These are phyloP conservation scores for Skeletonema costatum DNA, from an alignment of 108 stramenopile species.

Conservation along the genomic window DNA sequence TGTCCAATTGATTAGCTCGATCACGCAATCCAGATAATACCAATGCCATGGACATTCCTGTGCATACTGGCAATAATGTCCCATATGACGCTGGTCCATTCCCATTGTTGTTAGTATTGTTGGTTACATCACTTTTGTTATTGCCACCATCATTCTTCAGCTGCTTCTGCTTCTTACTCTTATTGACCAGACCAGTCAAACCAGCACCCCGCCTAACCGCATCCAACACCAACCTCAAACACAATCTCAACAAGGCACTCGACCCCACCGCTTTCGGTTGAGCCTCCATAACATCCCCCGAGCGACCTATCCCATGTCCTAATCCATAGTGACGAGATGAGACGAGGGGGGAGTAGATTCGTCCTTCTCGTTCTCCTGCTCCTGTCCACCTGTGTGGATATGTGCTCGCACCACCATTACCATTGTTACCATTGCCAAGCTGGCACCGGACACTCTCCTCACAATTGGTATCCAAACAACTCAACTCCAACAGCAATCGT, in stretches of 20 bases:
- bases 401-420: not conserved
- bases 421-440: not conserved
- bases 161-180: not conserved
- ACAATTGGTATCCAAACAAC: conserved; percentile 89
- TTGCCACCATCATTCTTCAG: not conserved
- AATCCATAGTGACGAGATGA: conserved; percentile 88
- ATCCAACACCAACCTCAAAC: conserved; percentile 80
- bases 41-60: conserved; percentile 92
- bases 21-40: conserved; percentile 73
- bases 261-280: conserved; percentile 99
- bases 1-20: conserved; percentile 31
- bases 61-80: conserved; percentile 91
- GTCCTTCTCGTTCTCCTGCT: conserved; percentile 99
- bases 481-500: conserved; percentile 66
- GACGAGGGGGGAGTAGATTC: conserved; percentile 92
- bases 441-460: conserved; percentile 52
- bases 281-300: conserved; percentile 96
- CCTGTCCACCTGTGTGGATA: conserved; percentile 81
- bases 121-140: not conserved
- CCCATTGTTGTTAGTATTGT: not conserved
- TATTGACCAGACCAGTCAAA: conserved; percentile 44
- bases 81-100: conserved; percentile 70
- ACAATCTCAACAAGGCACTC: conserved; percentile 86
- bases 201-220: conserved; percentile 90
- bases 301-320: conserved; percentile 97